Conservation (phyloP, 768 basidiomycete species). For the Myochromella boudieri region DNA sequence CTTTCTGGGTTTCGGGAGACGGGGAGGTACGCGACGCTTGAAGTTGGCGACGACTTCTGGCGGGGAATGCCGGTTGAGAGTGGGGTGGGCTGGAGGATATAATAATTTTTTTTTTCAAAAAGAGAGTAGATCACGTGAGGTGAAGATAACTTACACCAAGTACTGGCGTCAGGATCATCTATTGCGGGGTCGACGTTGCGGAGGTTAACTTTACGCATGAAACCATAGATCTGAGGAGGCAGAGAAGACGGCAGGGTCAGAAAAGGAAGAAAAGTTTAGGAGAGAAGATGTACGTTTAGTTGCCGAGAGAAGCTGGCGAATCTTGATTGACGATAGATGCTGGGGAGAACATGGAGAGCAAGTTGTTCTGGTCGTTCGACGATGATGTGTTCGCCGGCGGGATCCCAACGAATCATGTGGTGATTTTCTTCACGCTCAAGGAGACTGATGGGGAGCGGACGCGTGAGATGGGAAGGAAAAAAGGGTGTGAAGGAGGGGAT, state of each 20-base stretch:
- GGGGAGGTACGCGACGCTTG: conserved; percentile 93
- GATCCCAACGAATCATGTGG: conserved; percentile 97
- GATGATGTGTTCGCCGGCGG: conserved; percentile 91
- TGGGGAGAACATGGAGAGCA: conserved; percentile 89
- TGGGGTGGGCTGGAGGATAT: conserved; percentile 71
- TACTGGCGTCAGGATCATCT: conserved; percentile 94
- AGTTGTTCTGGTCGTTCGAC: conserved; percentile 93
- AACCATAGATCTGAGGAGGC: conserved; percentile 84
- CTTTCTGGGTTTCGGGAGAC: conserved; percentile 84
- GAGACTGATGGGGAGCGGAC: conserved; percentile 47
- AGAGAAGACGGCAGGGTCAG: conserved; percentile 20
- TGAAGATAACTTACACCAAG: conserved; percentile 76
- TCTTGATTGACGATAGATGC: conserved; percentile 93
- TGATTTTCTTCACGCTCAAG: conserved; percentile 92
- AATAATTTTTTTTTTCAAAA: conserved; percentile 5
- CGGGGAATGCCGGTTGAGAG: conserved; percentile 86
- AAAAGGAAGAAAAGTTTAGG: conserved; percentile 16
- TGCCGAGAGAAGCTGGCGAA: conserved; percentile 98
- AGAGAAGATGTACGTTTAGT: conserved; percentile 75
- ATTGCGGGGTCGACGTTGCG: conserved; percentile 94
- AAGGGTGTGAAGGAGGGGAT: neutral
- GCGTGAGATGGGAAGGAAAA: conserved; percentile 13
- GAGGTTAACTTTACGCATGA: conserved; percentile 97
- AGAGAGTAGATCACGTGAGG: conserved; percentile 2
- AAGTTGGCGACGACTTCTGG: conserved; percentile 91